phyloP scores from a whole-genome alignment of 2,329 filamentous ascomycete species.

The Claviceps maximensis region DNA sequence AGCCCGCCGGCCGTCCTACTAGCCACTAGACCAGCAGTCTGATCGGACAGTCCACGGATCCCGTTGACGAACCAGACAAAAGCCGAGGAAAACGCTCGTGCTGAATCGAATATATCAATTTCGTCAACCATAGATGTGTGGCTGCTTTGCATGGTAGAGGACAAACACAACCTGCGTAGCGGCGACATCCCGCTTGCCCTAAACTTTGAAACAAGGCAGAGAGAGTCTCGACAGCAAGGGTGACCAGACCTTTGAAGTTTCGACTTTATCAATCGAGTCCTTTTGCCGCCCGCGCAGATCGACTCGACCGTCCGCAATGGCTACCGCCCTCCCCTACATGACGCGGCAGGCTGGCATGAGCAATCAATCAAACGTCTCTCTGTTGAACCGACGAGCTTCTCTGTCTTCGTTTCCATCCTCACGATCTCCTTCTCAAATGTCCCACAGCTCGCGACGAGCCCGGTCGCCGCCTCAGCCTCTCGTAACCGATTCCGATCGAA shows the following conservation, averaged over 20 bases:
- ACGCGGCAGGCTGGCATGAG: conserved; percentile 25
- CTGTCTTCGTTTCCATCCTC: conserved; percentile 51
- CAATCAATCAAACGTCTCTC: conserved; percentile 19
- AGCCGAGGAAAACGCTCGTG: neutral
- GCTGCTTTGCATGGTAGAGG: neutral
- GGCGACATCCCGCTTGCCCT: neutral
- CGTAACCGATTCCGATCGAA: conserved; percentile 38
- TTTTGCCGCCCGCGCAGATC: neutral
- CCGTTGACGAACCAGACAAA: neutral
- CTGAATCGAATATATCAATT: neutral
- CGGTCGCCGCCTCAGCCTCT: conserved; percentile 43
- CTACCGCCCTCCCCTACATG: conserved; percentile 29
- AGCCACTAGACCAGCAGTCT: neutral
- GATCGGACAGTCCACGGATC: conserved; percentile 2
- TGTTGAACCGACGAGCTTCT: conserved; percentile 34
- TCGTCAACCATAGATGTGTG: neutral
- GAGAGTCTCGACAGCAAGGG: no score
- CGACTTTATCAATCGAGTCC: neutral
- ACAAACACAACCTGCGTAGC: neutral
- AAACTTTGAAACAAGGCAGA: neutral
- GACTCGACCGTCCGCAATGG: conserved; percentile 17
- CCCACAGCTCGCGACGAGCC: conserved; percentile 36
- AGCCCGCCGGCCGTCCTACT: neutral
- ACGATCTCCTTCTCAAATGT: conserved; percentile 45
- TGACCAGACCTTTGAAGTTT: neutral